phyloP scores from a whole-genome alignment of 352 stramenopile genomes.

The Phytopythium oedochilum region DNA sequence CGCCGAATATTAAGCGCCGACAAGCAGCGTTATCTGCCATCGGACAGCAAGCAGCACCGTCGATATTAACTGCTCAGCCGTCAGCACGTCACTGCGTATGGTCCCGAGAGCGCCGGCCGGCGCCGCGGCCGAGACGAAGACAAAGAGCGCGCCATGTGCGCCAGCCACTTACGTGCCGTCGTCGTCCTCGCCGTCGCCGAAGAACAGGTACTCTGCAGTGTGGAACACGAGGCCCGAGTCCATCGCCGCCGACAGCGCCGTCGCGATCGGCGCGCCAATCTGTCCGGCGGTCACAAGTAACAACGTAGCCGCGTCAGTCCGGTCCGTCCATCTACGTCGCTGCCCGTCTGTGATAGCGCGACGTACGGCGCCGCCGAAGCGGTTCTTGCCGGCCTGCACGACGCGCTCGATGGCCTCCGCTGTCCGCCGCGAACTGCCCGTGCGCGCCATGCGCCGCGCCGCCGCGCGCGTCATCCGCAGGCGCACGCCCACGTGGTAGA shows the following conservation, averaged over 20 bases:
- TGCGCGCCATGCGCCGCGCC: slow-evolving; percentile 56
- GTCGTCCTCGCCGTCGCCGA: slow-evolving; percentile 71
- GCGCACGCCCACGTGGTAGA: slow-evolving; percentile 59
- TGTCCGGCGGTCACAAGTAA: slow-evolving; percentile 9
- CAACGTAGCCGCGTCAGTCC: slow-evolving; percentile 2
- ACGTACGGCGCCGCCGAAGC: slow-evolving; percentile 64
- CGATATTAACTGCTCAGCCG: slow-evolving; percentile 81
- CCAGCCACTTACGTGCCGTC: slow-evolving; percentile 66
- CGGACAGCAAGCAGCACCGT: slow-evolving; percentile 27
- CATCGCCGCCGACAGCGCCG: slow-evolving; percentile 37
- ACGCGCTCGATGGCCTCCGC: slow-evolving; percentile 49
- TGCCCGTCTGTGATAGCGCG: too few relatives aligned
- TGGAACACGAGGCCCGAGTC: slow-evolving; percentile 52
- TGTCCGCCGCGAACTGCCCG: slow-evolving; percentile 37
- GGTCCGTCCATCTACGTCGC: too few relatives aligned
- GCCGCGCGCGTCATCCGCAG: slow-evolving; percentile 63
- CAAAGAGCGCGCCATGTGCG: not conserved
- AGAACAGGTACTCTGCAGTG: slow-evolving; percentile 66
- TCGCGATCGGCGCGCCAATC: slow-evolving; percentile 44
- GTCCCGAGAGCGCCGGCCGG: not conserved
- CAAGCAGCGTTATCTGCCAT: slow-evolving; percentile 51
- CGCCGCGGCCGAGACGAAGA: not conserved
- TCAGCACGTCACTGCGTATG: slow-evolving; percentile 29
- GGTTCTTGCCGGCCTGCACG: slow-evolving; percentile 56
- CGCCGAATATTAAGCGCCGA: not conserved